A percentile compares a stretch with the other conserved stretches of the same genome.
phyloP scores from a whole-genome alignment of 108 stramenopile genomes.

The Skeletonema tropicum region DNA sequence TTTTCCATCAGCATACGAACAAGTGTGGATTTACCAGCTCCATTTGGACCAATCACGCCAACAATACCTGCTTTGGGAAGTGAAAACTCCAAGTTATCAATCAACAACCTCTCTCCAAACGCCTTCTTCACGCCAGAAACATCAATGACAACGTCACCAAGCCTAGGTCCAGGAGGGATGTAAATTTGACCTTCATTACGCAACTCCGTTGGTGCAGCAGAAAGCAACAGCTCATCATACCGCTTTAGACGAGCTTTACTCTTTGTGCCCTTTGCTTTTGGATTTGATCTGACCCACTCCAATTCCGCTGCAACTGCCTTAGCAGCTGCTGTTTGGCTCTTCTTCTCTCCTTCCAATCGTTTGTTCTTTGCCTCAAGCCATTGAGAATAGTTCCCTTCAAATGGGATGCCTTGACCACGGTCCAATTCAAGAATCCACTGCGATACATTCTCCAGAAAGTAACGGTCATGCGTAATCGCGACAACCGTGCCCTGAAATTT shows the following conservation, averaged over 20 bases:
- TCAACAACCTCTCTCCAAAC: constrained; percentile 82
- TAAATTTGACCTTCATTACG: constrained; percentile 88
- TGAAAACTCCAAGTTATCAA: constrained; percentile 86
- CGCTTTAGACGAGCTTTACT: constrained; percentile 88
- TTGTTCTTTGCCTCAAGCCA: constrained; percentile 94
- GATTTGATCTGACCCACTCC: constrained; percentile 91
- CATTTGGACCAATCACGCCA: constrained; percentile 79
- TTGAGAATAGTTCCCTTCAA: constrained; percentile 93
- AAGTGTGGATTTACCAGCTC: constrained; percentile 60
- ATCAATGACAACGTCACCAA: constrained; percentile 91
- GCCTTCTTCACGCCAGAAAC: constrained; percentile 72
- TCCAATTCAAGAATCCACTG: constrained; percentile 97
- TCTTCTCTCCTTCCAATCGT: constrained; percentile 87
- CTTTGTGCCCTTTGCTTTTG: constrained; percentile 92
- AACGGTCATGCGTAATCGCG: constrained; percentile 92
- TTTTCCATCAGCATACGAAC: constrained; percentile 91
- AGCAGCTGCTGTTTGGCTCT: constrained; percentile 72
- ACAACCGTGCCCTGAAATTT: constrained; percentile 96
- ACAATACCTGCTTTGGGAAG: constrained; percentile 92
- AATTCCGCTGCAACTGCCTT: constrained; percentile 87
- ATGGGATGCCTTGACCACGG: constrained; percentile 91
- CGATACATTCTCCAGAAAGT: constrained; percentile 96
- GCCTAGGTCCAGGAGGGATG: constrained; percentile 93
- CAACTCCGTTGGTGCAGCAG: constrained; percentile 78
- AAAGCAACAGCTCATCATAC: constrained; percentile 88